Percentiles rank a stretch among this genome's conserved stretches.
Conservation (phyloP, 75 land plant species). For the Cryptomeria japonica region DNA sequence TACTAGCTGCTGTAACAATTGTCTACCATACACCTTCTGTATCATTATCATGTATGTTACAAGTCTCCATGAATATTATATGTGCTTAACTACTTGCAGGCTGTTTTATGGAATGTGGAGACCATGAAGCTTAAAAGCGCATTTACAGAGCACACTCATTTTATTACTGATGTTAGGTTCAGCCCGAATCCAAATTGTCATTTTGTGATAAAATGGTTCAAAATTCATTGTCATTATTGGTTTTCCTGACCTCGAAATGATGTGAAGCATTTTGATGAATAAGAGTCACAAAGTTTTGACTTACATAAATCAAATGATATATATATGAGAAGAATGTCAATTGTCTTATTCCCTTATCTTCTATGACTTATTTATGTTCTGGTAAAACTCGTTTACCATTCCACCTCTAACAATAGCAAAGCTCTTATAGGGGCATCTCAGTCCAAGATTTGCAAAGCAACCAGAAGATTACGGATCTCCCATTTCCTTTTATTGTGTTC, state of each 20-base stretch:
- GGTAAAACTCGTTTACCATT: too few species aligned
- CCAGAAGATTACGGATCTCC: too few species aligned
- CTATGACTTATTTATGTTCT: too few species aligned
- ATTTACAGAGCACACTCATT: conserved; percentile 33
- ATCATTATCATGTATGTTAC: background rate
- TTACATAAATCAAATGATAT: background rate
- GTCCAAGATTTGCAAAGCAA: background rate
- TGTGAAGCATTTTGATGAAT: background rate
- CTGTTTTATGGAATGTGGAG: conserved; percentile 56
- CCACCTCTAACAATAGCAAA: background rate
- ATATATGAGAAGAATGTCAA: background rate
- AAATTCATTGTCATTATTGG: background rate
- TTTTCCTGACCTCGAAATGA: background rate
- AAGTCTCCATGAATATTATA: background rate
- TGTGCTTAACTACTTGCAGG: conserved; percentile 26
- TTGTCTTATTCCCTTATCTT: too few species aligned
- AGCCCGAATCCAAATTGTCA: conserved; percentile 40
- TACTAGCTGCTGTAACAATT: background rate
- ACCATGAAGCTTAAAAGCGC: conserved; percentile 32
- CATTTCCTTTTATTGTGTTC: too few species aligned
- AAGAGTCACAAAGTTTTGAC: background rate
- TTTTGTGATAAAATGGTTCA: background rate
- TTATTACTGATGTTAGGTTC: conserved; percentile 61
- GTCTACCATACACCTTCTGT: background rate
- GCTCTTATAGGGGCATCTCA: background rate